Evolutionary conservation across 116 monocot species (phyloP), one percentile per base, ranked within the genome.

Genomic region (Posidonia oceanica): DNA sequence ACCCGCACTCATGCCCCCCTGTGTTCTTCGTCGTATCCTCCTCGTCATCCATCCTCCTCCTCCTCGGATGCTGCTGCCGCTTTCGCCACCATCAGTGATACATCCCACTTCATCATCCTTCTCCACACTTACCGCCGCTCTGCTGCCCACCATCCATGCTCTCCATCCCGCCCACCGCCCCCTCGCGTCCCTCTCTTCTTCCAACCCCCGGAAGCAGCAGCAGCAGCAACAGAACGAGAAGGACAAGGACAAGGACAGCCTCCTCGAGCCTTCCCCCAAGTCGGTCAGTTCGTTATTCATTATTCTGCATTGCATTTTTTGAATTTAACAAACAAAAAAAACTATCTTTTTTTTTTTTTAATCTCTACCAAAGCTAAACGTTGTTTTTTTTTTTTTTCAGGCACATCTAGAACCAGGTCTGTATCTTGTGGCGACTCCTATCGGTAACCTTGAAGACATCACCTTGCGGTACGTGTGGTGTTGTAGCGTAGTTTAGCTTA

Each of bases 381-480:
- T 4, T 48, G 48, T 0, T 48, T 7, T 12, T 48, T 18, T n/a
- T 44, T 8, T 54, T 63, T 73, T 51, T 38, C 82, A 95, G 91
- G 79, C 67, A 10, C 37, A 53, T 75, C 67, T 95, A 17, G 81
- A 76, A 66, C 78, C 88, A 72, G 95, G 95, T 59, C 71, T 95
- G 67, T 95, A 95, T 84, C 82, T 95, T 59, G 95, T 95, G 42
- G 88, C 90, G 39, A 95, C 95, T 57, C 95, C 95, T 52, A 95
- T 95, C 73, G 95, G 95, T 62, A 95, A 95, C 79, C 91, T 95
- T 58, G 95, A 95, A 70, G 95, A 95, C 69, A 95, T 95, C 72
- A 95, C 95, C 36, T 80, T 95, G 61, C 86, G 95, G 95, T 95
- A 81, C 21, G 80, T 79, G 22, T 63, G 36, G 7, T 58, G 7